A percentile compares a stretch with the other conserved stretches of the same genome.
phyloP scores from a whole-genome alignment of 805 yeast species.

The Candida odintsovae region DNA sequence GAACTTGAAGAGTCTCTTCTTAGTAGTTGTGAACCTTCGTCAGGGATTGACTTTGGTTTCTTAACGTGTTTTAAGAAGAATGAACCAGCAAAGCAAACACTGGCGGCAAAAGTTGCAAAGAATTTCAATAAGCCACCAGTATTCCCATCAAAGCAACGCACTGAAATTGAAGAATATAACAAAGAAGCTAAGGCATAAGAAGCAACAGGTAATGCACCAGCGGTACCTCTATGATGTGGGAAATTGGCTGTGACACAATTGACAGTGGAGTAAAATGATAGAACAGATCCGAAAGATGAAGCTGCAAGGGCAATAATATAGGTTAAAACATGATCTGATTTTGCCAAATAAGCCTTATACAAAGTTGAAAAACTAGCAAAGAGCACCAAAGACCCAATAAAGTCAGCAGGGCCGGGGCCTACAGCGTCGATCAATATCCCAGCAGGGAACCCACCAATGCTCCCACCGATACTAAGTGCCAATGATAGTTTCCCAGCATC shows the following conservation, averaged over 20 bases:
- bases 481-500: slow-evolving; percentile 62
- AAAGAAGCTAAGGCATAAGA: slow-evolving; percentile 66
- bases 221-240: slow-evolving; percentile 53
- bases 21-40: slow-evolving; percentile 3
- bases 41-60: slow-evolving; percentile 3
- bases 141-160: slow-evolving; percentile 44
- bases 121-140: slow-evolving; percentile 52
- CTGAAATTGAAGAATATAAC: slow-evolving; percentile 52
- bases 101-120: slow-evolving; percentile 45
- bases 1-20: slow-evolving; percentile 10
- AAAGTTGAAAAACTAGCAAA: slow-evolving; percentile 50
- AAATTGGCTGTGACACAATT: slow-evolving; percentile 49
- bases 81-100: slow-evolving; percentile 27
- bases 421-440: slow-evolving; percentile 60
- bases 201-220: slow-evolving; percentile 25
- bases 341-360: slow-evolving; percentile 38
- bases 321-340: slow-evolving; percentile 32
- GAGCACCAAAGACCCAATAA: slow-evolving; percentile 50
- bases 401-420: slow-evolving; percentile 50
- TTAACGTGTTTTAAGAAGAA: slow-evolving; percentile 23
- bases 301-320: slow-evolving; percentile 44
- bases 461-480: slow-evolving; percentile 57
- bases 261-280: slow-evolving; percentile 54
- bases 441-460: slow-evolving; percentile 65
- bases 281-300: slow-evolving; percentile 62